Percentiles rank a stretch among this genome's conserved stretches.
These are phyloP conservation scores for Daldinia loculata DNA, from an alignment of 495 filamentous ascomycete species.

Conservation along the genomic window DNA sequence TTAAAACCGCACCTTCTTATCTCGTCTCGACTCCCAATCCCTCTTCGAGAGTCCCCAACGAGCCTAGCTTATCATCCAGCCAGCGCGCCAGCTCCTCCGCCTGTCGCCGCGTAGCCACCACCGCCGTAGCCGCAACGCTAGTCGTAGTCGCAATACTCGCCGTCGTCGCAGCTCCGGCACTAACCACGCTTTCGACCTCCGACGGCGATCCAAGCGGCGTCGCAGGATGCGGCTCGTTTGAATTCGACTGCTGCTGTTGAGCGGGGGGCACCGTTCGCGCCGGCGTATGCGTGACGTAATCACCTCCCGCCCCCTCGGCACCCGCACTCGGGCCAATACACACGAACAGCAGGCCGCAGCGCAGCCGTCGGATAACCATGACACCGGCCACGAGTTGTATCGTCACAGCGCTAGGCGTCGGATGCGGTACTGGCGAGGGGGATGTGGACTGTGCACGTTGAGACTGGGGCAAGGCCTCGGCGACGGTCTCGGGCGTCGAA, in stretches of 20 bases:
- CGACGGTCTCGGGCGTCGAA: constrained; percentile 32
- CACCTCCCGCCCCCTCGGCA: constrained; percentile 9
- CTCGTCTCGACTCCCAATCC: constrained; percentile 46
- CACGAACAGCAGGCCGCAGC: constrained; percentile 62
- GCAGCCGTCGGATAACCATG: constrained; percentile 57
- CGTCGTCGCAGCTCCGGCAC: constrained; percentile 44
- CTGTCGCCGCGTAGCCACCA: constrained; percentile 53
- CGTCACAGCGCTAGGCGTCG: constrained; percentile 47
- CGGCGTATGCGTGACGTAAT: constrained; percentile 1
- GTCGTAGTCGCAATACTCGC: constrained; percentile 40
- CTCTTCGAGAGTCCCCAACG: constrained; percentile 55
- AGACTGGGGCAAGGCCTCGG: constrained; percentile 24
- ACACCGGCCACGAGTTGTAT: constrained; percentile 58
- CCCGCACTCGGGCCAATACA: constrained; percentile 55
- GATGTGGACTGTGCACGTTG: not conserved
- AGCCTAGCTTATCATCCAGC: constrained; percentile 55
- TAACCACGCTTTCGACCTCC: constrained; percentile 47
- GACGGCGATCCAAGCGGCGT: constrained; percentile 48
- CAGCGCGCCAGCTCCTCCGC: constrained; percentile 58
- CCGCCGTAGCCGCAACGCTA: constrained; percentile 43
- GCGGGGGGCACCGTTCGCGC: constrained; percentile 25
- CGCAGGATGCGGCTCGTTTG: constrained; percentile 21
- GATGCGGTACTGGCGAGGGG: not conserved
- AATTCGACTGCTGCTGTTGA: constrained; percentile 8
- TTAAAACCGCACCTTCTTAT: constrained; percentile 5